A percentile compares a stretch with the other conserved stretches of the same genome.
Evolutionary conservation across 1,139 yeast genomes (phyloP).

Genomic region (Saccharomyces pastorianus): DNA sequence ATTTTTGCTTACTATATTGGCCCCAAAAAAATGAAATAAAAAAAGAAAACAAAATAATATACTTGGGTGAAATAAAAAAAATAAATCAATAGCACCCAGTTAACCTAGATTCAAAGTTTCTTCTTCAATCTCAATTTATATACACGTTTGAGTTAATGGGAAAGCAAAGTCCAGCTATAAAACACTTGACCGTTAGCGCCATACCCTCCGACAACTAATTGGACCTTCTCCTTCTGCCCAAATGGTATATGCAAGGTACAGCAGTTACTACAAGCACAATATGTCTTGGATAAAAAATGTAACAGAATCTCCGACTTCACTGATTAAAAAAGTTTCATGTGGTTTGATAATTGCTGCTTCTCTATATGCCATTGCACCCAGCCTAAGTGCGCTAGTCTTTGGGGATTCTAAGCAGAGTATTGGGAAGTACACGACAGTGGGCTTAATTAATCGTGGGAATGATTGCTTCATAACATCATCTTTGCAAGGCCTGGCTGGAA

Average conservation of each 20-base stretch:
- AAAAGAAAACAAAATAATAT: too few relatives aligned
- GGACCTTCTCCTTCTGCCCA: not conserved
- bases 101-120: not conserved
- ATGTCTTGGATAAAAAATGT: not conserved
- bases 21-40: too few relatives aligned
- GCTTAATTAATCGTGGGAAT: conserved; percentile 69
- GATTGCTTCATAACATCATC: conserved; percentile 94
- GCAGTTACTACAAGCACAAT: not conserved
- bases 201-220: not conserved
- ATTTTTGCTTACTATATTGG: too few relatives aligned
- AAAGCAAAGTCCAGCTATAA: not conserved
- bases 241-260: not conserved
- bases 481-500: conserved; percentile 71
- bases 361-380: conserved; percentile 9
- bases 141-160: not conserved
- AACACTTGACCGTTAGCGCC: not conserved
- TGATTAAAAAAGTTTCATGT: not conserved
- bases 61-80: not conserved
- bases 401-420: conserved; percentile 36
- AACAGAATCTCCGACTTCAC: not conserved
- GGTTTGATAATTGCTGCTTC: conserved; percentile 3
- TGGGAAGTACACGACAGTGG: conserved; percentile 66
- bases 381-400: conserved; percentile 1
- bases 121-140: not conserved
- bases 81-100: not conserved